Base-by-base conservation (phyloP, 352 stramenopile species). In the Globisporangium irregulare region DNA sequence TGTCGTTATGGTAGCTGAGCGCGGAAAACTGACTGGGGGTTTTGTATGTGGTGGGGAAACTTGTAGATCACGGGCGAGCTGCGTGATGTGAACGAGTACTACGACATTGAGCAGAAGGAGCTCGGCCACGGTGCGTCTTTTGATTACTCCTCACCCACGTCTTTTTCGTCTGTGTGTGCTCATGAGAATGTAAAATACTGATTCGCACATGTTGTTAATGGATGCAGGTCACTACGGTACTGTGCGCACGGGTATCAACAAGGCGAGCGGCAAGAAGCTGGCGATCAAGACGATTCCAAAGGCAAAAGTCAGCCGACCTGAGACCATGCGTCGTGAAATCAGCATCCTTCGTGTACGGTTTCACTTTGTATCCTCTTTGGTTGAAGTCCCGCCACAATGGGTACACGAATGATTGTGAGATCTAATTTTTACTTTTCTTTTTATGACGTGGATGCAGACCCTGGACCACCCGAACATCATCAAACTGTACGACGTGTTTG, bases 281-380 rank as follows among this genome's bases (percentile, higher is more conserved):
- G 97, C 98, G n/a, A 98, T 99, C 65, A 99, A 99, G 86, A 98
- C 95, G 22, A 99, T 99, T 71, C 85, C 93, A 51, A 99, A 99
- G 86, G 85, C 86, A 24, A 98, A 98, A 72, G 95, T 99, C 24
- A 92, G 84, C 25, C 94, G 96, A 64, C 85, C 98, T 3, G 96
- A 99, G 74, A 97, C 94, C n/a, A 91, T 99, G 66, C 95, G 93
- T 62, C 90, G 91, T 66, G 92, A 98, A 73, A 96, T 98, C 63
- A 90, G 86, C 71, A 97, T 98, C 69, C 83, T 98, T 9, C 88
- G 80, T 41, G 84, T 92, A 78, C 56, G 76, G 78, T 58, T 54
- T 53, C 60, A 27, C 14, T 62, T 43, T n/a, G 43, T 51, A 51
- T 24, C 20, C n/a, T 57, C 15, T 20, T 61, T 48, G 56, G 20